phyloP scores from a whole-genome alignment of 129 eudicot genomes.

The Rutidosis leptorrhynchoides region DNA sequence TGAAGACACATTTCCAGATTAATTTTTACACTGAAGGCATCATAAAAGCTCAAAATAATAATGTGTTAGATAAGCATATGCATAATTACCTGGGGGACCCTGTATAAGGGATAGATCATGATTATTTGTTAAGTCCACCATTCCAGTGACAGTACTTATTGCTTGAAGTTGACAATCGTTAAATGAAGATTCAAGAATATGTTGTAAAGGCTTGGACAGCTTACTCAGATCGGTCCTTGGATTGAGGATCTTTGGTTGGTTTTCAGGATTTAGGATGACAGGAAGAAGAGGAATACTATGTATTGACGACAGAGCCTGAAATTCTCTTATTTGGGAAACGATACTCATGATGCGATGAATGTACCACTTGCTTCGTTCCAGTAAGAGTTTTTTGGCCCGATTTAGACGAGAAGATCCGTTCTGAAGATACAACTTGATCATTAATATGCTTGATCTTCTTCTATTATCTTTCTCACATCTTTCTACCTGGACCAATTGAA shows the following conservation, averaged over 20 bases:
- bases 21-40: conserved; percentile 4
- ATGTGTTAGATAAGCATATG: conserved; percentile 10
- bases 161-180: conserved; percentile 92
- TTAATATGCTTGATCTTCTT: conserved; percentile 58
- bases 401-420: conserved; percentile 72
- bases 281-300: conserved; percentile 79
- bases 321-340: conserved; percentile 89
- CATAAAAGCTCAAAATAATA: conserved; percentile 14
- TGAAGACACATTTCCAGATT: conserved; percentile 2
- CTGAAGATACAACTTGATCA: conserved; percentile 77
- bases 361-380: conserved; percentile 94
- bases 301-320: conserved; percentile 88
- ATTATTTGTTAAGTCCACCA: conserved; percentile 41
- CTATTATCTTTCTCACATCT: conserved; percentile 77
- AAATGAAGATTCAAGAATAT: conserved; percentile 56
- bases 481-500: conserved; percentile 57
- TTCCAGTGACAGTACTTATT: conserved; percentile 48
- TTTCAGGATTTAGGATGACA: conserved; percentile 58
- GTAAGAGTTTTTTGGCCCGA: conserved; percentile 77
- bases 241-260: conserved; percentile 28
- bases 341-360: conserved; percentile 76
- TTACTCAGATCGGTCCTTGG: conserved; percentile 43
- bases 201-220: conserved; percentile 65
- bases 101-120: conserved; percentile 78
- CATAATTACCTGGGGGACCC: conserved; percentile 92